These are phyloP conservation scores for Jacaranda mimosifolia DNA, from an alignment of 257 asterid genomes.

Conservation along the genomic window DNA sequence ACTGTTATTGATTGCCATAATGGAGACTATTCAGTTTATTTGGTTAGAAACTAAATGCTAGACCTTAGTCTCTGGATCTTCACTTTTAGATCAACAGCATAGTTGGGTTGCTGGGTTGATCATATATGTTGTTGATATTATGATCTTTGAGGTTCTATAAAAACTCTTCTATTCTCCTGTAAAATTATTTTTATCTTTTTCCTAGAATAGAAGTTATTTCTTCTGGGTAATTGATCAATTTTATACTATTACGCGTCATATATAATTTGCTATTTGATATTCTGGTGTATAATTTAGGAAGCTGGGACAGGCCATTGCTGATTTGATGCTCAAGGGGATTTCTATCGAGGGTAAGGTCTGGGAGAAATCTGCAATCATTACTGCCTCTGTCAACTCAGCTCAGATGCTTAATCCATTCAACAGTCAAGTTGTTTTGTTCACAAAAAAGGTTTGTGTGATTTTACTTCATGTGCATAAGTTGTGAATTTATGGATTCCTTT, in stretches of 20 bases:
- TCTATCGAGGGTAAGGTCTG: slow-evolving; percentile 68
- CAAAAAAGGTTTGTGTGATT: slow-evolving; percentile 64
- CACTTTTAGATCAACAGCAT: slow-evolving; percentile 7
- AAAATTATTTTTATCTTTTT: background rate
- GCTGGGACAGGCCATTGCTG: slow-evolving; percentile 70
- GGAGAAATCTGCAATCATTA: slow-evolving; percentile 70
- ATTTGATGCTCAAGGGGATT: slow-evolving; percentile 61
- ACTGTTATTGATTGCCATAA: slow-evolving; percentile 8
- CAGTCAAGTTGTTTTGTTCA: slow-evolving; percentile 59
- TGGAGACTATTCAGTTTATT: background rate
- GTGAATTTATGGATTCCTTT: slow-evolving; percentile 24
- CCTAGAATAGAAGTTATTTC: background rate
- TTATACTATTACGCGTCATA: background rate
- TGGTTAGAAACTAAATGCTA: background rate
- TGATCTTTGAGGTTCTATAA: slow-evolving; percentile 17
- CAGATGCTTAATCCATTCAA: slow-evolving; percentile 72
- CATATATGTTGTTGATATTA: slow-evolving; percentile 8
- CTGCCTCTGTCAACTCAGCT: slow-evolving; percentile 60
- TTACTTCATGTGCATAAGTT: slow-evolving; percentile 20
- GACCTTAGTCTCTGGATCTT: slow-evolving; percentile 1
- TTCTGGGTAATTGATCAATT: slow-evolving; percentile 14
- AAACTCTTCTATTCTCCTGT: background rate
- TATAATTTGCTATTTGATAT: slow-evolving; percentile 20
- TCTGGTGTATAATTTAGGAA: slow-evolving; percentile 55
- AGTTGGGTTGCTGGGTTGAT: background rate